Conservation (phyloP, 2,329 filamentous ascomycete species). For the Colletotrichum caudatum region DNA sequence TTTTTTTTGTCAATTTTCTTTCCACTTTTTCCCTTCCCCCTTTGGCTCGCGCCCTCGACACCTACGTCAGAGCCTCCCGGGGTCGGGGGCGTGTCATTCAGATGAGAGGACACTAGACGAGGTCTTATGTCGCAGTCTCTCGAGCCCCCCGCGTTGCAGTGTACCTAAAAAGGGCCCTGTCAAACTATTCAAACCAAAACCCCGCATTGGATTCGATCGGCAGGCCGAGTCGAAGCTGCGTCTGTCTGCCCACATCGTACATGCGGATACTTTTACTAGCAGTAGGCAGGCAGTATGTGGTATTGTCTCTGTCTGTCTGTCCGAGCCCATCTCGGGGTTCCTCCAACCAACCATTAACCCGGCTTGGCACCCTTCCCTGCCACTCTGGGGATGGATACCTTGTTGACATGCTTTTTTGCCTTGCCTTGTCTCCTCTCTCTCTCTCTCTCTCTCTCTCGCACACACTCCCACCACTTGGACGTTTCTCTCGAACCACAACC, state of each 20-base stretch:
- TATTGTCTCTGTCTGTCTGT: background rate
- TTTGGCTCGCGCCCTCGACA: conserved; percentile 23
- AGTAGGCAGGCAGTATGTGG: no score
- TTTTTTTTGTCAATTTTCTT: background rate
- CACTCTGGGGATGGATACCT: background rate
- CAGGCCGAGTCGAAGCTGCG: background rate
- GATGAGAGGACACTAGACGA: background rate
- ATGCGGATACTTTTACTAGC: no score
- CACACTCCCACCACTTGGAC: conserved; percentile 9
- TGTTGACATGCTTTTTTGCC: background rate
- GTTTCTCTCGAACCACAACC: conserved; percentile 12
- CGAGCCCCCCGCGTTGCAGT: conserved; percentile 22
- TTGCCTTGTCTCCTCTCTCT: conserved; percentile 1
- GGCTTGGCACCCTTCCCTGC: background rate
- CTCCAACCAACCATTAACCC: conserved; percentile 39
- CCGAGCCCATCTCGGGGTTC: conserved; percentile 34
- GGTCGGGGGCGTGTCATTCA: conserved; percentile 29
- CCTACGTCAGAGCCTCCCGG: conserved; percentile 34
- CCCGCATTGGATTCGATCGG: conserved; percentile 38
- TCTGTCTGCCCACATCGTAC: no score
- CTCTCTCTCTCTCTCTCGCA: background rate
- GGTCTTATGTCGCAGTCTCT: conserved; percentile 5
- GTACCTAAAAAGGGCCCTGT: conserved; percentile 38
- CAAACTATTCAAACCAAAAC: conserved; percentile 32
- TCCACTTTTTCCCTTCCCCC: background rate